A percentile compares a stretch with the other conserved stretches of the same genome.
Evolutionary conservation across 805 yeast genomes (phyloP).

Genomic region (Metschnikowia bowlesiae): DNA sequence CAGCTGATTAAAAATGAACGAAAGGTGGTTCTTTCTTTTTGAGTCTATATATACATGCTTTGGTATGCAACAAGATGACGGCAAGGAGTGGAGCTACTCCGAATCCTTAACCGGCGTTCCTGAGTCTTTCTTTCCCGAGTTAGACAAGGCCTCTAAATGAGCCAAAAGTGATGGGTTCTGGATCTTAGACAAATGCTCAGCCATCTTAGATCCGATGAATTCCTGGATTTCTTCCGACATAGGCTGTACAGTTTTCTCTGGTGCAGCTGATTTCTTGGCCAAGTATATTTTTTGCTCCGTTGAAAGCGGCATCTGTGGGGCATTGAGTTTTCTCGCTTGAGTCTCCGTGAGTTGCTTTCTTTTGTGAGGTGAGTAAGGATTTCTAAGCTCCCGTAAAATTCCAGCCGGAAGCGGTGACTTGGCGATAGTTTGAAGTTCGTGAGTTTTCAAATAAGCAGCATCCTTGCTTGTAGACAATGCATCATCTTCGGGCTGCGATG

Average conservation of each 20-base stretch:
- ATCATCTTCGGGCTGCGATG: slow-evolving; percentile 49
- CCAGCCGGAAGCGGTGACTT: slow-evolving; percentile 65
- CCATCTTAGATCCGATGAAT: slow-evolving; percentile 49
- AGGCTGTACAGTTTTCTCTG: slow-evolving; percentile 29
- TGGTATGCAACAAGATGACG: slow-evolving; percentile 4
- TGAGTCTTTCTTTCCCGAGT: background rate
- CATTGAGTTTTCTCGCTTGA: slow-evolving; percentile 57
- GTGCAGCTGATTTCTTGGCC: slow-evolving; percentile 45
- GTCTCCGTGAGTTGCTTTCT: slow-evolving; percentile 48
- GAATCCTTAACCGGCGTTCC: background rate
- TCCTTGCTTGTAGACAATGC: slow-evolving; percentile 53
- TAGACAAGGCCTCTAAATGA: slow-evolving; percentile 39
- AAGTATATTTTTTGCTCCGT: slow-evolving; percentile 57
- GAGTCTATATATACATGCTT: slow-evolving; percentile 13
- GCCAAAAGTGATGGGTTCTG: slow-evolving; percentile 31
- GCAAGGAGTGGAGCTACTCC: background rate
- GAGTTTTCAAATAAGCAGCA: slow-evolving; percentile 66
- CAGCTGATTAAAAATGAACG: background rate
- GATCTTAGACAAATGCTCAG: slow-evolving; percentile 34
- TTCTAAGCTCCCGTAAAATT: slow-evolving; percentile 66
- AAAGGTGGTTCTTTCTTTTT: background rate
- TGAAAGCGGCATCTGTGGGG: slow-evolving; percentile 76
- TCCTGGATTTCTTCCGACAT: slow-evolving; percentile 52
- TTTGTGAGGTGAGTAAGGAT: slow-evolving; percentile 68
- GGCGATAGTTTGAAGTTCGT: slow-evolving; percentile 62